A percentile compares a stretch with the other conserved stretches of the same genome.
Evolutionary conservation across 179 eudicot species (phyloP).

Genomic region (Spergularia azorica): DNA sequence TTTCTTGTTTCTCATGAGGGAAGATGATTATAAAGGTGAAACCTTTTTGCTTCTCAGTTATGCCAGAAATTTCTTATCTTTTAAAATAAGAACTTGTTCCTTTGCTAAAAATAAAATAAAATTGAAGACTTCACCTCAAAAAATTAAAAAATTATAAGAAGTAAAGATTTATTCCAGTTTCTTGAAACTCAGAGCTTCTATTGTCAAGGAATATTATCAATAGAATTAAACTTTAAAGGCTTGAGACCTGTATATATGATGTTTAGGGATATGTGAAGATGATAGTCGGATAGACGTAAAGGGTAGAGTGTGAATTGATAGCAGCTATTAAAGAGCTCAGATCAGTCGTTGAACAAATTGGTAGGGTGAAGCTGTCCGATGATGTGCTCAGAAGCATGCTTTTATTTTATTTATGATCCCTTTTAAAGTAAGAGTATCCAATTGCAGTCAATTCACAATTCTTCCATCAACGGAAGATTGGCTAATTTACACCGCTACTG

Average conservation of each 20-base stretch:
- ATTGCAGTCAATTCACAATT: background rate
- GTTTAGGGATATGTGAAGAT: background rate
- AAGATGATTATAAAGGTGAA: background rate
- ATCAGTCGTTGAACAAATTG: background rate
- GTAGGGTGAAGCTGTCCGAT: background rate
- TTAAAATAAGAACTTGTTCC: background rate
- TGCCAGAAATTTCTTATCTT: background rate
- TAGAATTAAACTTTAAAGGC: background rate
- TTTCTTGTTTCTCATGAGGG: background rate
- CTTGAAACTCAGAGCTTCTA: background rate
- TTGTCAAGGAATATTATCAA: background rate
- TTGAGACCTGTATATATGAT: background rate
- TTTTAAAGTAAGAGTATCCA: background rate
- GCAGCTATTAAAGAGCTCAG: background rate
- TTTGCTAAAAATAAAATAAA: too few species aligned
- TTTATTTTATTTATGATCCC: background rate
- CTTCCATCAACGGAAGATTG: background rate
- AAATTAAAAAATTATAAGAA: background rate
- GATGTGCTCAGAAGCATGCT: background rate
- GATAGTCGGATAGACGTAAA: background rate
- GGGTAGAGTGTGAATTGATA: background rate
- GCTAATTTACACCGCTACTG: background rate
- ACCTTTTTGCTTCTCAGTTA: background rate
- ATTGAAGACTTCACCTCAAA: background rate
- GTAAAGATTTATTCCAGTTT: background rate